Base-by-base conservation (phyloP, 2,329 filamentous ascomycete species). In the Metarhizium album region DNA sequence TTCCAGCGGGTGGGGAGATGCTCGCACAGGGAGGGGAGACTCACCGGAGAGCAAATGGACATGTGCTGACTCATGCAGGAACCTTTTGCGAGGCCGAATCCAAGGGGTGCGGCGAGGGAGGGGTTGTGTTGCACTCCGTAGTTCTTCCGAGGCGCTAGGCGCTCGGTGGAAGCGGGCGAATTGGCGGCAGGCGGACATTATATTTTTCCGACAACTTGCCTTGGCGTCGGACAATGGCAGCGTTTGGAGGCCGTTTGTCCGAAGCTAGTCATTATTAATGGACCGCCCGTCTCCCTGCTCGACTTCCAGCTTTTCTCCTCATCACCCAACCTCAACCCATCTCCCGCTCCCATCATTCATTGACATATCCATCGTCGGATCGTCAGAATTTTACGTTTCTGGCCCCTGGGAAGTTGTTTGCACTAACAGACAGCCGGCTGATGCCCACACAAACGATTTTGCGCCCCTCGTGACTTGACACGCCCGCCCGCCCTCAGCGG, bases 11-110 rank as follows among this genome's bases (percentile, higher is more conserved):
- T 52, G 46, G 50, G 46, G 40, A 40, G 16, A 27, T 43, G 14
- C 38, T 37, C 45, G 16, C 42, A 43, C 27, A 11, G 47, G 38
- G 37, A 20, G 45, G 42, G 47, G 40, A 9, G 27, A 29, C n/a
- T n/a, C n/a, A n/a, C n/a, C n/a, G n/a, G n/a, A n/a, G 55, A 64
- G 54, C 62, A 55, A 63, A 62, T 62, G 52, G 42, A 50, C 29
- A 31, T n/a, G 6, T 45, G 47, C 40, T 45, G 47, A 49, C 29
- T 45, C 14, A 37, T 43, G 16, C 13, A 43, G 18, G 38, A 14
- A 43, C 23, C 14, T 18, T 46, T 33, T 29, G n/a, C 29, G n/a
- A 11, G 29, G 3, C 43, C 20, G 4, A 24, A 18, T 43, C 37
- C 40, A 43, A n/a, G n/a, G n/a, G n/a, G n/a, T n/a, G n/a, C n/a